Evolutionary conservation across 164 flowering plant species (phyloP), one percentile per base, ranked within the genome.

Genomic region (Macadamia tetraphylla): DNA sequence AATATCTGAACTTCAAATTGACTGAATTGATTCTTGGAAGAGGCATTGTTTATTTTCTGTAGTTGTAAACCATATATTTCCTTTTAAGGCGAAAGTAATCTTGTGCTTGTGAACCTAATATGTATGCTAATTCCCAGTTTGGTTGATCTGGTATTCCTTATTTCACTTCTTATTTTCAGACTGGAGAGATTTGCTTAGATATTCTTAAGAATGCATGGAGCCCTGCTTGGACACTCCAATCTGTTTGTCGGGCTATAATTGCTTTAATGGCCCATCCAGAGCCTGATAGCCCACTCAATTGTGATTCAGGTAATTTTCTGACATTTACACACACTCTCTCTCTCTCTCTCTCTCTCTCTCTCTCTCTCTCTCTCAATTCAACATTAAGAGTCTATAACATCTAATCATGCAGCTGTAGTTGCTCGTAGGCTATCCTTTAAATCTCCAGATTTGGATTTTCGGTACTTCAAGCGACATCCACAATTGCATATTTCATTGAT

Each of bases 121-220:
- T 0, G 3, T 9, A 46, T 9, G 9, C 12, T 43, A 5, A 43
- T 43, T 6, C 13, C 12, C 51, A 3, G 51, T 46, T 46, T 46
- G 51, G 51, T 46, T 46, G 9, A 8, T 46, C 51, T 46, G 13
- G 51, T 11, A 46, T 1, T 46, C 51, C 51, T 46, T 46, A 35
- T 35, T 35, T 35, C 40, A 35, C 40, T 46, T 46, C 46, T 13
- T 60, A 14, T 29, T 12, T 71, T 71, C 81, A 94, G 98, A 88
- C 98, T 1, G 98, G 97, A 71, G 98, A 94, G 83, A 94, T 92
- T 67, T 92, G 97, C 80, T 88, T 94, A 51, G 98, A 94, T 79
- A 94, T 94, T 65, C 78, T 94, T 85, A 94, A 94, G 82, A 94
- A 86, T 83, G 97, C 96, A 10, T 94, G 98, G 97, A 94, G 98